Percentiles rank a stretch among this genome's conserved stretches.
phyloP scores from a whole-genome alignment of 306 rosid genomes.

The Cucumis cinereus region DNA sequence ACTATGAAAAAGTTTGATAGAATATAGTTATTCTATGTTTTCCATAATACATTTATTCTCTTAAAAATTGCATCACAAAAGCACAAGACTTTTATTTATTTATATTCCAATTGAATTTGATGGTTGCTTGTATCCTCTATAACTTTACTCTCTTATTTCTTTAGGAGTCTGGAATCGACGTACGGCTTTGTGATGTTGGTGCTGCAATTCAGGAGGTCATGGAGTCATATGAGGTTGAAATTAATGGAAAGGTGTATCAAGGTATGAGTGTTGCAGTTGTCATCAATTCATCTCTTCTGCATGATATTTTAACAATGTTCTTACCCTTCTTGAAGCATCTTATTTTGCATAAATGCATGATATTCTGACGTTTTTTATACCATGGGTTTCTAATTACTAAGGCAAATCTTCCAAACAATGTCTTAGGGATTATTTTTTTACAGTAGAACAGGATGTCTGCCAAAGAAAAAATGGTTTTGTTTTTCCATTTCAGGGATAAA shows the following conservation, averaged over 20 bases:
- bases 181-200: slow-evolving; percentile 92
- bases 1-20: background rate
- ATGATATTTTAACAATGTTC: background rate
- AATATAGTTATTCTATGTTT: background rate
- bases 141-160: background rate
- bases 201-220: slow-evolving; percentile 98
- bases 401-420: background rate
- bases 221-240: slow-evolving; percentile 96
- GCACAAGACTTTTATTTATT: background rate
- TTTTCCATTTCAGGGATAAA: background rate
- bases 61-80: background rate
- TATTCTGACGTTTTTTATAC: background rate
- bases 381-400: background rate
- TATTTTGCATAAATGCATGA: background rate
- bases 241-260: slow-evolving; percentile 80
- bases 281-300: background rate
- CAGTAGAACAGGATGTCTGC: background rate
- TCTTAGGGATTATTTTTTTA: background rate
- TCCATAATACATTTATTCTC: background rate
- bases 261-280: slow-evolving; percentile 26
- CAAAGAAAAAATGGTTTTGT: background rate
- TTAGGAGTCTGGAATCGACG: slow-evolving; percentile 95
- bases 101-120: background rate
- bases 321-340: background rate
- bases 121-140: background rate